phyloP scores from a whole-genome alignment of 352 stramenopile species.

The Halophytophthora batemanensis region DNA sequence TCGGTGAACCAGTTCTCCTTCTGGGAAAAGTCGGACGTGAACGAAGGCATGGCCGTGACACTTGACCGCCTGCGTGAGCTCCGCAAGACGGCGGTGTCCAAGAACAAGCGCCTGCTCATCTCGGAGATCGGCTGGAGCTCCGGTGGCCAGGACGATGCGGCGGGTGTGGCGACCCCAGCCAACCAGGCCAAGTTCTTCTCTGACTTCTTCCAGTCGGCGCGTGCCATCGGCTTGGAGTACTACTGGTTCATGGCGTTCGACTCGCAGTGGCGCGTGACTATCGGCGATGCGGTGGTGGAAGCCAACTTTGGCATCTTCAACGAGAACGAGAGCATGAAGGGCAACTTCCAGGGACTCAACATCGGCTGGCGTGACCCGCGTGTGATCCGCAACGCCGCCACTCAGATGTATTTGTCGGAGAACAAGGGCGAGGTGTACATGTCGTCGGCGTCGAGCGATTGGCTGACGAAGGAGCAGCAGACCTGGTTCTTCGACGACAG shows the following conservation, averaged over 20 bases:
- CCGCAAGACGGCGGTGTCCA: constrained; percentile 33
- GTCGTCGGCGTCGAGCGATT: constrained; percentile 35
- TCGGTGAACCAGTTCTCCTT: constrained; percentile 82
- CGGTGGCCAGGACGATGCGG: constrained; percentile 20
- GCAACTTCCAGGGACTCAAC: constrained; percentile 44
- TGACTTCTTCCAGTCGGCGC: constrained; percentile 63
- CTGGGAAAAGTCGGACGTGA: constrained; percentile 54
- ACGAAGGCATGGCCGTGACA: constrained; percentile 40
- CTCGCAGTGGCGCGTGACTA: constrained; percentile 47
- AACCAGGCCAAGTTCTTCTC: constrained; percentile 68
- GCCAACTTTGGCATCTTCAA: constrained; percentile 63
- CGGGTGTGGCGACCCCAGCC: constrained; percentile 36
- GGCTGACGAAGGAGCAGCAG: constrained; percentile 51
- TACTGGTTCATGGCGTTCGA: constrained; percentile 79
- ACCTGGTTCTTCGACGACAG: constrained; percentile 61
- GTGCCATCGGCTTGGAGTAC: constrained; percentile 48
- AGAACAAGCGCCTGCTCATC: constrained; percentile 62
- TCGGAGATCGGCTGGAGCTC: constrained; percentile 73
- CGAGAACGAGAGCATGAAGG: constrained; percentile 51
- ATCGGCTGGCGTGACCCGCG: constrained; percentile 28
- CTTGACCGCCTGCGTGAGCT: constrained; percentile 58
- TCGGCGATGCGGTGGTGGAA: constrained; percentile 52
- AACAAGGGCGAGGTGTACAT: constrained; percentile 37
- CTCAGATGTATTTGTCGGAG: constrained; percentile 33
- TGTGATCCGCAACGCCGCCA: constrained; percentile 30